These are phyloP conservation scores for Phyllosticta citribraziliensis DNA, from an alignment of 2,329 filamentous ascomycete genomes.

Conservation along the genomic window DNA sequence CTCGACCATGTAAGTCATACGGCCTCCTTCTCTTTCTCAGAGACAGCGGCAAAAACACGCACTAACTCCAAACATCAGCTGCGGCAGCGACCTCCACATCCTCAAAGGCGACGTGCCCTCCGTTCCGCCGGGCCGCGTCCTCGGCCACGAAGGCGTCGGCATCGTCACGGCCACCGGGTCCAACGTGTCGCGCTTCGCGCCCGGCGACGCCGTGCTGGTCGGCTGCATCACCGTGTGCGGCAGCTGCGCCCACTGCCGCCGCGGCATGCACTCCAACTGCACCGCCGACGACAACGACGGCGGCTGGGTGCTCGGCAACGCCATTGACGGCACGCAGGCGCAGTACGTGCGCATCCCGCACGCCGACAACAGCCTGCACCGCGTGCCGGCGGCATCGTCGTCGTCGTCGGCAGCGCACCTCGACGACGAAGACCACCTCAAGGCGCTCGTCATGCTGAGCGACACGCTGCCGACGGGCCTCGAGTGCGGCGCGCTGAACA, in stretches of 20 bases:
- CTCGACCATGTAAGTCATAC: constrained; percentile 9
- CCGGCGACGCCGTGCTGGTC: constrained; percentile 41
- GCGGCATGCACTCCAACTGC: constrained; percentile 45
- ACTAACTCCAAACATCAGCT: constrained; percentile 33
- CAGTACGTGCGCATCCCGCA: constrained; percentile 46
- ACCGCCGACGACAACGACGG: constrained; percentile 23
- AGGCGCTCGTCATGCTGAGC: constrained; percentile 40
- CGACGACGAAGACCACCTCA: constrained; percentile 17
- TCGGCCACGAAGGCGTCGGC: constrained; percentile 45
- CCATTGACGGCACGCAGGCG: constrained; percentile 46
- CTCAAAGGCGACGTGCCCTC: constrained; percentile 44
- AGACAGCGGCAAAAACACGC: neutral
- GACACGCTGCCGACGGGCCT: constrained; percentile 49
- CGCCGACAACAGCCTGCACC: constrained; percentile 40
- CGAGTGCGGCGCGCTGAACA: constrained; percentile 45
- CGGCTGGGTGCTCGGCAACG: constrained; percentile 47
- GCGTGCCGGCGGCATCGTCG: constrained; percentile 31
- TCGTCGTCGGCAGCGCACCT: no score
- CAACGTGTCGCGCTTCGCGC: constrained; percentile 27
- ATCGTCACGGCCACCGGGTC: constrained; percentile 33
- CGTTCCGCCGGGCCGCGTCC: constrained; percentile 34
- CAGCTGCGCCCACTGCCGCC: constrained; percentile 42
- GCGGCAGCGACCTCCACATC: constrained; percentile 49
- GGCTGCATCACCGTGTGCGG: constrained; percentile 44
- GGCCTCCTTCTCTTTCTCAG: neutral